Evolutionary conservation across 768 basidiomycete genomes (phyloP), one percentile per base, ranked within the genome.

Genomic region (Psilocybe azurescens): DNA sequence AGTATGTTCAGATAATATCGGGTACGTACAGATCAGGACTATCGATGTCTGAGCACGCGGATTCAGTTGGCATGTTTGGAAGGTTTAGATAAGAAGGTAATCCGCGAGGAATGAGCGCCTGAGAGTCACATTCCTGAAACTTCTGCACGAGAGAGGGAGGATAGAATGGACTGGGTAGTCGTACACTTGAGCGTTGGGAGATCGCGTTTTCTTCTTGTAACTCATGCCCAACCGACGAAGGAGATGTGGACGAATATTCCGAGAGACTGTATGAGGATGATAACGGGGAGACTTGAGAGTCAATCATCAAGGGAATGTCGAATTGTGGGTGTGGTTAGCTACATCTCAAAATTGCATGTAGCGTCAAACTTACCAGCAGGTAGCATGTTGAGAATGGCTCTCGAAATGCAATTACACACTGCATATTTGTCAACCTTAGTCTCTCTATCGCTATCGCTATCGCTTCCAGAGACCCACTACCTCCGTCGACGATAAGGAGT

Each of bases 161-260:
- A 30, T 61, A 61, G 51, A 67, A 67, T 11, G 65, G 65, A 10
- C 5, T 39, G 20, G 62, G 65, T 46, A 67, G 39, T 6, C 56
- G 50, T n/a, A 58, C 57, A 14, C n/a, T 48, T 20, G 41, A 5
- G 41, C 41, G 5, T 44, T 44, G 33, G 7, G 33, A 11, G 6
- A 36, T 44, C n/a, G 14, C 41, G 2, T 44, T 13, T 13, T n/a
- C 14, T 6, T 6, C 11, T 44, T 4, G 41, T 3, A 14, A 3
- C 6, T 44, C 41, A 36, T 7, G 33, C 41, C 14, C 41, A 14
- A 62, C n/a, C 13, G 61, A 62, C 3, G 61, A 53, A 3, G 61
- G 61, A 3, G 56, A 58, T 13, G 61, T 55, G 16, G 55, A 58
- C 30, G 52, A 18, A 24, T 59, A 48, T 13, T 49, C 6, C 13